phyloP scores from a whole-genome alignment of 2,329 filamentous ascomycete species.

The Calonectria honghensis region DNA sequence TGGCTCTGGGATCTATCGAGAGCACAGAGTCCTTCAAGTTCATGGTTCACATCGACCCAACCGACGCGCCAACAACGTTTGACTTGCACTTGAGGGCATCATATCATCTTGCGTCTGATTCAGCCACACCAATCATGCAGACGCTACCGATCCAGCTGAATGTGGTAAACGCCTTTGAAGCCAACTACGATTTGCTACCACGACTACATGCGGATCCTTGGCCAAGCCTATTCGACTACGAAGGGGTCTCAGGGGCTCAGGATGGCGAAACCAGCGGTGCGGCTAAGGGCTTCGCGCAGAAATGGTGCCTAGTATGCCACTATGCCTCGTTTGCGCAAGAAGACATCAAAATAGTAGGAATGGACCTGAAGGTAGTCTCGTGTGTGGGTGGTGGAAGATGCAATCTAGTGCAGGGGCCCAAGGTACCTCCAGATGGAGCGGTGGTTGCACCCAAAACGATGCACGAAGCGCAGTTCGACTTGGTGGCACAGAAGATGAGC shows the following conservation, averaged over 20 bases:
- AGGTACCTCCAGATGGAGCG: slow-evolving; percentile 64
- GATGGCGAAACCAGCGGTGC: slow-evolving; percentile 57
- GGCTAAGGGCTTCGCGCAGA: slow-evolving; percentile 81
- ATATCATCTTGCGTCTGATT: slow-evolving; percentile 87
- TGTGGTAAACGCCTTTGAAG: slow-evolving; percentile 90
- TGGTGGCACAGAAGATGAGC: slow-evolving; percentile 84
- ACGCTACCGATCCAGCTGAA: slow-evolving; percentile 80
- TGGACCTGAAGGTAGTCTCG: slow-evolving; percentile 77
- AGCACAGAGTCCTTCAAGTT: slow-evolving; percentile 66
- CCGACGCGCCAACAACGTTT: slow-evolving; percentile 72
- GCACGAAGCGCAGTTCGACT: slow-evolving; percentile 81
- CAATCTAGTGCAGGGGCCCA: slow-evolving; percentile 63
- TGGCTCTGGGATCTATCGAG: slow-evolving; percentile 68
- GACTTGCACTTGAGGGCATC: slow-evolving; percentile 83
- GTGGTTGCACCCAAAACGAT: slow-evolving; percentile 80
- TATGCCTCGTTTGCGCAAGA: slow-evolving; percentile 87
- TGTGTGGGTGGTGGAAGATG: slow-evolving; percentile 79
- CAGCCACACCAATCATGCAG: slow-evolving; percentile 87
- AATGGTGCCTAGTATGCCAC: slow-evolving; percentile 85
- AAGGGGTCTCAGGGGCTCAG: slow-evolving; percentile 64
- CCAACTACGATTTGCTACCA: slow-evolving; percentile 91
- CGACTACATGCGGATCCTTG: slow-evolving; percentile 85
- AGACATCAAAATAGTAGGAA: slow-evolving; percentile 77
- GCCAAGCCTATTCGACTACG: slow-evolving; percentile 88
- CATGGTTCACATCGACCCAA: slow-evolving; percentile 70